Evolutionary conservation across 139 green algal species (phyloP).

Genomic region (Micromonas commoda): DNA sequence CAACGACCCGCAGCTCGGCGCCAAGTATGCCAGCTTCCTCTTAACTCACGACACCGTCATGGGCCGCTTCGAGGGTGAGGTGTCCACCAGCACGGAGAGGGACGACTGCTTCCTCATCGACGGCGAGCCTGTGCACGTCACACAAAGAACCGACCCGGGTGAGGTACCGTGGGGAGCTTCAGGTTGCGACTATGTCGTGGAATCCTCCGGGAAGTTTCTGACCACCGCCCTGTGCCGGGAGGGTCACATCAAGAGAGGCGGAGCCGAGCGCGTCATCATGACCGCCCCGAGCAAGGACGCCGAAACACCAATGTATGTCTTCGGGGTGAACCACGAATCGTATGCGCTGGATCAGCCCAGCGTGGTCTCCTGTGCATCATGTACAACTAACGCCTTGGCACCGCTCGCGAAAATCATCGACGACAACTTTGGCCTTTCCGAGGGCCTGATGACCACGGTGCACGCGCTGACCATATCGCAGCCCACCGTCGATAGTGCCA

Average conservation of each 20-base stretch:
- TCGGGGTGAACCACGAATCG: constrained; percentile 86
- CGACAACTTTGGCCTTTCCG: constrained; percentile 46
- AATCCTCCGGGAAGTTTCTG: constrained; percentile 84
- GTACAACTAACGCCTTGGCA: constrained; percentile 96
- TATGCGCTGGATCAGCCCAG: constrained; percentile 64
- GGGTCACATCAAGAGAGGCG: constrained; percentile 72
- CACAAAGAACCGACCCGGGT: too few species aligned
- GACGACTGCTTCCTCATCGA: constrained; percentile 57
- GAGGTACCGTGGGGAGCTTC: too few species aligned
- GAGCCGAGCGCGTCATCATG: constrained; percentile 94
- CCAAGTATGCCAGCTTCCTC: constrained; percentile 66
- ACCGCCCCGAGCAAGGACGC: constrained; percentile 78
- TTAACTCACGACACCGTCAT: constrained; percentile 78
- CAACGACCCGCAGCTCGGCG: constrained; percentile 84
- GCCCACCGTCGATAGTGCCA: constrained; percentile 94
- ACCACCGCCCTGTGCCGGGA: too few species aligned
- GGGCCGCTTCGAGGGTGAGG: not conserved
- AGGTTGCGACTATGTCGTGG: too few species aligned
- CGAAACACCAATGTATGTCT: constrained; percentile 84
- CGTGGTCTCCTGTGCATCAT: constrained; percentile 68
- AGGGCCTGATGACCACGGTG: constrained; percentile 89
- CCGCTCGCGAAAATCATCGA: constrained; percentile 84
- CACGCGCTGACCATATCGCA: constrained; percentile 94
- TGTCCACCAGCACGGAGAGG: not conserved
- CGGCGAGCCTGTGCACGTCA: too few species aligned